These are phyloP conservation scores for Purpureocillium lavendulum DNA, from an alignment of 2,329 filamentous ascomycete genomes.

Conservation along the genomic window DNA sequence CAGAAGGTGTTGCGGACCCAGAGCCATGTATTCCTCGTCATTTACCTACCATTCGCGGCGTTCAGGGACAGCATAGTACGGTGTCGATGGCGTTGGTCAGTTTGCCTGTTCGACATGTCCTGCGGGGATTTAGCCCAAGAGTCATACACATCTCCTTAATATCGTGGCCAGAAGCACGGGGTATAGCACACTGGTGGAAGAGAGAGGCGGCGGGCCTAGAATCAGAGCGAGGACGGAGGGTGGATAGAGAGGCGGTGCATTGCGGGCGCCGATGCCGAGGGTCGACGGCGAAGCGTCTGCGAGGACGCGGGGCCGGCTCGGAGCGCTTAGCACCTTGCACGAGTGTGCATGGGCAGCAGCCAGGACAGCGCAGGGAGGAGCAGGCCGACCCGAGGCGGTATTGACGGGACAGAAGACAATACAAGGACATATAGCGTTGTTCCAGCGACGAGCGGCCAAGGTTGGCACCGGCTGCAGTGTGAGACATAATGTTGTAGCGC, in stretches of 20 bases:
- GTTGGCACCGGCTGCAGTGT: too few species aligned
- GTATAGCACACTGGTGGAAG: not conserved
- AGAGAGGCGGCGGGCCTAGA: not conserved
- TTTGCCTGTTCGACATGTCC: slow-evolving; percentile 26
- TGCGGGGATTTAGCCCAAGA: slow-evolving; percentile 24
- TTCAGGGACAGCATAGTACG: slow-evolving; percentile 50
- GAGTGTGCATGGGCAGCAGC: too few species aligned
- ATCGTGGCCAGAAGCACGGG: slow-evolving; percentile 8
- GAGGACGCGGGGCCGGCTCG: too few species aligned
- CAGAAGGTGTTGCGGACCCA: slow-evolving; percentile 13
- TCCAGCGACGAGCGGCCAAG: too few species aligned
- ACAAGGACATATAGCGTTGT: too few species aligned
- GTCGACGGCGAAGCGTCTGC: too few species aligned
- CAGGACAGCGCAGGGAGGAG: too few species aligned
- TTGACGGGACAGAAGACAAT: too few species aligned
- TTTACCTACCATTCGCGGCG: slow-evolving; percentile 39
- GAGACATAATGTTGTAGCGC: too few species aligned
- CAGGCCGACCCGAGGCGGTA: too few species aligned
- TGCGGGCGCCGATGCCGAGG: too few species aligned
- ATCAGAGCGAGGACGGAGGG: not conserved
- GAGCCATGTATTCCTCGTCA: slow-evolving; percentile 41
- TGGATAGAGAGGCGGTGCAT: not conserved
- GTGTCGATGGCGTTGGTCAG: slow-evolving; percentile 45
- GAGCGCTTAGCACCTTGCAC: too few species aligned
- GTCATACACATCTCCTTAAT: slow-evolving; percentile 30